Evolutionary conservation across 73 alveolate species (phyloP).

Genomic region (Paramecium biaurelia): DNA sequence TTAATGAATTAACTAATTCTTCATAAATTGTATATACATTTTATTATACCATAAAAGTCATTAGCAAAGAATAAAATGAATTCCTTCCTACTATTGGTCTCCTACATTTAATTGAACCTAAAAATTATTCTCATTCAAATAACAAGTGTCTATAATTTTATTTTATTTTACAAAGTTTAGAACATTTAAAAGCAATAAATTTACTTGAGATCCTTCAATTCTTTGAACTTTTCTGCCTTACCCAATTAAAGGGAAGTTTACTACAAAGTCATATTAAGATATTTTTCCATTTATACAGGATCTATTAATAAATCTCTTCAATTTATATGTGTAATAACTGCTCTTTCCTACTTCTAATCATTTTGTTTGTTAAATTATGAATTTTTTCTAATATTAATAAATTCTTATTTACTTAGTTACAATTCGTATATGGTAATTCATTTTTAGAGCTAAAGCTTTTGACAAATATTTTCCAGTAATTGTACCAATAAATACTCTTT

Average conservation of each 20-base stretch:
- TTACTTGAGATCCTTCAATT: conserved; percentile 36
- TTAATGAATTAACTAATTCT: too few relatives aligned
- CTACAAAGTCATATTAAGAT: conserved; percentile 51
- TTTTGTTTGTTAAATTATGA: background rate
- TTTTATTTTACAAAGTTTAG: background rate
- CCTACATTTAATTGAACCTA: background rate
- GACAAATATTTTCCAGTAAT: background rate
- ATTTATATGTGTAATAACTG: conserved; percentile 38
- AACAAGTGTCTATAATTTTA: conserved; percentile 39
- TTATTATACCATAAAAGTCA: too few relatives aligned
- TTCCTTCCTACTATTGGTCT: background rate
- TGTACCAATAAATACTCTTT: conserved; percentile 4
- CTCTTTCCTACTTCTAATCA: background rate
- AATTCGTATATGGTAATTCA: background rate
- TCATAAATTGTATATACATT: too few relatives aligned
- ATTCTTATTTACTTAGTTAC: background rate
- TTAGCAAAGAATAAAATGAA: too few relatives aligned
- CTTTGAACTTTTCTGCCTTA: conserved; percentile 14
- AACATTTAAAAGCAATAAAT: conserved; percentile 28
- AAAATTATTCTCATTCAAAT: too few relatives aligned
- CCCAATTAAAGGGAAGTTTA: conserved; percentile 52
- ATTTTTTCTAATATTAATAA: background rate
- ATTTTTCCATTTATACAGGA: background rate
- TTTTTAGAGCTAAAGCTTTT: background rate
- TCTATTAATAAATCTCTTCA: conserved; percentile 27